phyloP scores from a whole-genome alignment of 2,329 filamentous ascomycete species.

The Penicillium fuscoglaucum region DNA sequence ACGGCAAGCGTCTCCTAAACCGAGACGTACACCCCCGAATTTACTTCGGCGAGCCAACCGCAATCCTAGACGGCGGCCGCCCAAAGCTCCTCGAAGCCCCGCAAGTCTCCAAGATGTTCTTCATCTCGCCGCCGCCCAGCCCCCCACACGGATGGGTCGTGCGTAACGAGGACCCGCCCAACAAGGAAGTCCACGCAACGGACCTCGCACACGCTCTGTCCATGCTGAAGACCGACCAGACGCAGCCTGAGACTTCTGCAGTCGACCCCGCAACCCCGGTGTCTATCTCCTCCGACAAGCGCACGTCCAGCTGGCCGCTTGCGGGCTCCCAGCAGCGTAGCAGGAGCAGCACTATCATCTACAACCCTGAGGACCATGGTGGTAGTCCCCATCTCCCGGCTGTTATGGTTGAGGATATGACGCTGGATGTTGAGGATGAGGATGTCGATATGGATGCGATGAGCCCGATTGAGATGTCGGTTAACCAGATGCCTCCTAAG shows the following conservation, averaged over 20 bases:
- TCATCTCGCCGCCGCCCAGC: constrained; percentile 64
- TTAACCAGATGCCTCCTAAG: constrained; percentile 50
- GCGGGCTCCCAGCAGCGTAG: constrained; percentile 39
- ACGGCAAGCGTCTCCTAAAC: constrained; percentile 38
- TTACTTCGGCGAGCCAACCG: constrained; percentile 57
- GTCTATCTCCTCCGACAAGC: constrained; percentile 37
- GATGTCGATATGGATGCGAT: constrained; percentile 49
- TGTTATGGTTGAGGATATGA: constrained; percentile 65
- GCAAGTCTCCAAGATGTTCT: constrained; percentile 63
- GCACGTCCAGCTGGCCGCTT: constrained; percentile 34
- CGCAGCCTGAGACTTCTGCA: constrained; percentile 7
- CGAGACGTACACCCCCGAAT: constrained; percentile 42
- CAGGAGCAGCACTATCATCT: constrained; percentile 62
- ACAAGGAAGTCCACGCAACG: constrained; percentile 64
- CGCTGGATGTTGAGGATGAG: constrained; percentile 42
- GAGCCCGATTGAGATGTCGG: constrained; percentile 44
- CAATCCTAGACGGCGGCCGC: constrained; percentile 41
- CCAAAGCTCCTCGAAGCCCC: constrained; percentile 56
- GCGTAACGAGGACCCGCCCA: constrained; percentile 63
- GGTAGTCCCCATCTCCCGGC: constrained; percentile 60
- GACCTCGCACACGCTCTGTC: constrained; percentile 60
- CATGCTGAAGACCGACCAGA: constrained; percentile 45
- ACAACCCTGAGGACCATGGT: constrained; percentile 63
- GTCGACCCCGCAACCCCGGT: constrained; percentile 38
- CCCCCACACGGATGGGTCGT: constrained; percentile 67